These are phyloP conservation scores for Fusarium annulatum DNA, from an alignment of 2,329 filamentous ascomycete genomes.

Conservation along the genomic window DNA sequence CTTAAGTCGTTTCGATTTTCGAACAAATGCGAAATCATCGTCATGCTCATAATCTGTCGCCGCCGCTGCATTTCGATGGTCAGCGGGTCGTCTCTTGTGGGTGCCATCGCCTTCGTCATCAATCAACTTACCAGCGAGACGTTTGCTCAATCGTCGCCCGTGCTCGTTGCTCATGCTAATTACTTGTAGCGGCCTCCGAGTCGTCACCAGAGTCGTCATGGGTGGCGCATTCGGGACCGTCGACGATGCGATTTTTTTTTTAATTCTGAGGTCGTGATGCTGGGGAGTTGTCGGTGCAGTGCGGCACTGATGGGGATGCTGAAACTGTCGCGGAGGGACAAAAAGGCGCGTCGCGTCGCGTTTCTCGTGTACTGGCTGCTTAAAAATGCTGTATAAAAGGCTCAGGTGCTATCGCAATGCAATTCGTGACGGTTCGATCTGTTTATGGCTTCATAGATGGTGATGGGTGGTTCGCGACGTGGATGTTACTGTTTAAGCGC, in stretches of 20 bases:
- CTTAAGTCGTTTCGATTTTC: slow-evolving; percentile 74
- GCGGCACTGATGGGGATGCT: slow-evolving; percentile 11
- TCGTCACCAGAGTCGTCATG: slow-evolving; percentile 77
- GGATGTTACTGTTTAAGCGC: slow-evolving; percentile 42
- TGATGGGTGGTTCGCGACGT: slow-evolving; percentile 43
- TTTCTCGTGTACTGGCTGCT: neutral
- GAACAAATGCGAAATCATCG: slow-evolving; percentile 81
- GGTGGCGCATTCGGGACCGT: slow-evolving; percentile 59
- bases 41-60: slow-evolving; percentile 72
- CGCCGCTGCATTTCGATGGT: slow-evolving; percentile 44
- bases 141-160: slow-evolving; percentile 72
- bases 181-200: slow-evolving; percentile 72
- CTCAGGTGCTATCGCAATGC: neutral
- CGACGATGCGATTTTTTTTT: slow-evolving; percentile 31
- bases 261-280: slow-evolving; percentile 29
- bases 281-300: slow-evolving; percentile 26
- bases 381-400: neutral
- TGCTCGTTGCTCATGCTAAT: slow-evolving; percentile 76
- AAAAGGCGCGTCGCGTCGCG: slow-evolving; percentile 39
- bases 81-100: slow-evolving; percentile 24
- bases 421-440: slow-evolving; percentile 31
- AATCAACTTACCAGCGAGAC: slow-evolving; percentile 67
- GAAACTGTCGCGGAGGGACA: slow-evolving; percentile 24
- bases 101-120: slow-evolving; percentile 11
- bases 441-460: slow-evolving; percentile 27